Percentiles rank a stretch among this genome's conserved stretches.
These are phyloP conservation scores for Trypanosoma avium DNA, from an alignment of 208 protist species.

Conservation along the genomic window DNA sequence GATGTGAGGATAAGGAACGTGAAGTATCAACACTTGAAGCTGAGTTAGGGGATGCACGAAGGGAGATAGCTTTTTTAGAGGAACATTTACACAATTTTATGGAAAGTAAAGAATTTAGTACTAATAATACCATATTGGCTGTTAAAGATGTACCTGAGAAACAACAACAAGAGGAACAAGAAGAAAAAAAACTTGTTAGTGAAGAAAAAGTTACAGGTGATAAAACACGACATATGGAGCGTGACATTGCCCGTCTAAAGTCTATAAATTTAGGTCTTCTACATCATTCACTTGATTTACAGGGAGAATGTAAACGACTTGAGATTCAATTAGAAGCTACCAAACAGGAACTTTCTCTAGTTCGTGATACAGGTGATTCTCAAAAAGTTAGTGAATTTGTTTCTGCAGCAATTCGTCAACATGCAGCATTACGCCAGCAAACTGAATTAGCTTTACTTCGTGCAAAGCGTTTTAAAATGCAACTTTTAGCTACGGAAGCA, in stretches of 20 bases:
- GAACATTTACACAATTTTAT: conserved; percentile 46
- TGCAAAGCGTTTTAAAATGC: conserved; percentile 62
- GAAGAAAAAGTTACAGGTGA: background rate
- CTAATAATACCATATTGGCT: background rate
- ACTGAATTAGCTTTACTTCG: conserved; percentile 80
- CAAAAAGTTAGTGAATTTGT: conserved; percentile 79
- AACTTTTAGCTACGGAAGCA: conserved; percentile 80
- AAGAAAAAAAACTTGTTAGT: background rate
- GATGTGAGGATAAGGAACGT: conserved; percentile 59
- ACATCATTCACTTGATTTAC: conserved; percentile 74
- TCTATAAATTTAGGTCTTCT: conserved; percentile 87
- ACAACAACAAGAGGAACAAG: background rate
- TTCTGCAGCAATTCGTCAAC: conserved; percentile 77
- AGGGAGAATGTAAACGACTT: conserved; percentile 53
- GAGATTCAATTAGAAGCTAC: conserved; percentile 68
- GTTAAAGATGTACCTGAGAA: background rate
- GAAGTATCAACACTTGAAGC: conserved; percentile 76
- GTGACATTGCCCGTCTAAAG: conserved; percentile 81
- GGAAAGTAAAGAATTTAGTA: conserved; percentile 11
- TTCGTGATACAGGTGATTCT: conserved; percentile 65
- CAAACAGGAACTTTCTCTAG: conserved; percentile 69
- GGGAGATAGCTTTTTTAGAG: conserved; percentile 50
- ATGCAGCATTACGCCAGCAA: conserved; percentile 71
- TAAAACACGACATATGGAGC: conserved; percentile 37
- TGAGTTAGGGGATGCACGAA: conserved; percentile 55